A percentile compares a stretch with the other conserved stretches of the same genome.
Evolutionary conservation across 345 rosid species (phyloP).

Genomic region (Eutrema yunnanense): DNA sequence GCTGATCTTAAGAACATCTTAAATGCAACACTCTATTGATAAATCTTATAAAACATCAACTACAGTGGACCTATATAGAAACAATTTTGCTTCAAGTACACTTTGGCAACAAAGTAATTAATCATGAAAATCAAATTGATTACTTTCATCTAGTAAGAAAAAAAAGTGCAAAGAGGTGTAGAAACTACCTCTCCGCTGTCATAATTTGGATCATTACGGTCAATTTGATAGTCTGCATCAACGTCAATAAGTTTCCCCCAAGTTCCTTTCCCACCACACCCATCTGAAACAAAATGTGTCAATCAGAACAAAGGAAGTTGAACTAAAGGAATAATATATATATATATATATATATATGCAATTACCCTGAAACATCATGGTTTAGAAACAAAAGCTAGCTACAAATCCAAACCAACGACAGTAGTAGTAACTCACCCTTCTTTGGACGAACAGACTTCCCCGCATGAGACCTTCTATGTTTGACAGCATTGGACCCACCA

Average conservation of each 20-base stretch:
- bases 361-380: neutral
- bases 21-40: neutral
- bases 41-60: neutral
- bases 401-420: neutral
- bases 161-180: neutral
- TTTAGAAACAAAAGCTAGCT: neutral
- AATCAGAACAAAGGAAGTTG: neutral
- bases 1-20: neutral
- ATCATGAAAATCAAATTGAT: neutral
- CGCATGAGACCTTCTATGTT: conserved; percentile 77
- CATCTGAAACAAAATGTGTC: conserved; percentile 43
- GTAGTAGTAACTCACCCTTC: conserved; percentile 55
- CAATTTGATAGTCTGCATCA: conserved; percentile 62
- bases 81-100: neutral
- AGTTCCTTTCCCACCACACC: conserved; percentile 93
- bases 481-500: conserved; percentile 47
- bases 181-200: conserved; percentile 93
- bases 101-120: neutral
- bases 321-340: neutral
- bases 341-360: no score
- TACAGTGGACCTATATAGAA: neutral
- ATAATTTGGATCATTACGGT: conserved; percentile 89
- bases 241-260: conserved; percentile 95
- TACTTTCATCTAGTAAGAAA: neutral
- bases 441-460: conserved; percentile 70